Evolutionary conservation across 164 flowering plant genomes (phyloP).

Genomic region (Akebia trifoliata): DNA sequence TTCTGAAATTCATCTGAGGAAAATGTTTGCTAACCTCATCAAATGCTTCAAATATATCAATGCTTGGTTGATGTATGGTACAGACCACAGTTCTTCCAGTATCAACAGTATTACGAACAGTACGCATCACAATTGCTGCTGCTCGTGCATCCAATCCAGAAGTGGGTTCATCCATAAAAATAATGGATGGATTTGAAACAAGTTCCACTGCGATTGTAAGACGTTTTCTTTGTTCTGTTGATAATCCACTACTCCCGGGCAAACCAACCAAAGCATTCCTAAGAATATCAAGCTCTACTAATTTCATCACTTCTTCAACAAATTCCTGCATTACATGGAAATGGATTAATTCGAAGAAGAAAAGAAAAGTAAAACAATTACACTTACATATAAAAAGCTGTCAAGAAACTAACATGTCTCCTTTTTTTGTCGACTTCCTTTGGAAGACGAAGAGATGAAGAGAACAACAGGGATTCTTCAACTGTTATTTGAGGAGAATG

Average conservation of each 20-base stretch:
- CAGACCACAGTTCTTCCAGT: conserved; percentile 96
- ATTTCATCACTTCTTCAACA: conserved; percentile 82
- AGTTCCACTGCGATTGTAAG: conserved; percentile 96
- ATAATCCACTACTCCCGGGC: conserved; percentile 76
- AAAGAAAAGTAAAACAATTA: conserved; percentile 3
- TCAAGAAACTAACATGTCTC: conserved; percentile 35
- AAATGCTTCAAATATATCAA: conserved; percentile 94
- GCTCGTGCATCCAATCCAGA: conserved; percentile 98
- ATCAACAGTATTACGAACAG: conserved; percentile 93
- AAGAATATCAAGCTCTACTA: conserved; percentile 74
- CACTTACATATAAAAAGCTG: not conserved
- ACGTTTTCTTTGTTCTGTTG: conserved; percentile 95
- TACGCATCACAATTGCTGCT: conserved; percentile 95
- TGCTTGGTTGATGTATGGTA: conserved; percentile 96
- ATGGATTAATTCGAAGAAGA: not conserved
- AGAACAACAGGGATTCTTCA: conserved; percentile 77
- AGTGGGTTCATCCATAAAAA: conserved; percentile 98
- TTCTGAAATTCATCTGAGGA: not conserved
- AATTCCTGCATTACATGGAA: conserved; percentile 53
- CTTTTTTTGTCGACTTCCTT: conserved; percentile 57
- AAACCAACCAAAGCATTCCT: conserved; percentile 84
- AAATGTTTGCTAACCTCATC: conserved; percentile 58
- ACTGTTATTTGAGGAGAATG: conserved; percentile 96
- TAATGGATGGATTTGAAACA: conserved; percentile 93
- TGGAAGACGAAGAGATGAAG: conserved; percentile 75